Conservation (phyloP, 805 yeast species). For the Ogataea thermomethanolica region DNA sequence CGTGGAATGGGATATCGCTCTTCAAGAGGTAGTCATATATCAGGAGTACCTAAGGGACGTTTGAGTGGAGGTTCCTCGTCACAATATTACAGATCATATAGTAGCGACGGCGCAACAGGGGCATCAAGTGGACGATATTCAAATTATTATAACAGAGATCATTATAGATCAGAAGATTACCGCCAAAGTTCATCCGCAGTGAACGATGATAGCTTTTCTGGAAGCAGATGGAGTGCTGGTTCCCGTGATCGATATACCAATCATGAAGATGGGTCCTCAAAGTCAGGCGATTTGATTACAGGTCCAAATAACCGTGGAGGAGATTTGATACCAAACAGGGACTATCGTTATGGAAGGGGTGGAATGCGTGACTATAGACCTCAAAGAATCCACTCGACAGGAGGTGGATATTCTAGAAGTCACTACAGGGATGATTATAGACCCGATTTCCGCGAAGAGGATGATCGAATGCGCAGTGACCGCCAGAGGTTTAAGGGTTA, state of each 20-base stretch:
- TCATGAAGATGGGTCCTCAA: conserved; percentile 16
- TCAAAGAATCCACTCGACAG: conserved; percentile 4
- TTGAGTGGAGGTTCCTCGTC: conserved; percentile 3
- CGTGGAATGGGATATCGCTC: conserved; percentile 19
- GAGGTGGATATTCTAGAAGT: conserved; percentile 13
- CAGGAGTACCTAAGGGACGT: conserved; percentile 7
- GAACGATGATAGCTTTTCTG: conserved; percentile 10
- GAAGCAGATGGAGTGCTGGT: conserved; percentile 7
- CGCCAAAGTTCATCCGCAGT: conserved; percentile 9
- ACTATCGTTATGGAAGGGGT: conserved; percentile 14
- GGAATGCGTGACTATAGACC: conserved; percentile 18
- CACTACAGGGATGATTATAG: conserved; percentile 15
- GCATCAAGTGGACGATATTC: conserved; percentile 11
- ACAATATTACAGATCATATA: conserved; percentile 18
- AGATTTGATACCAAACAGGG: conserved; percentile 20
- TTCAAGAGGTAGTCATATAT: conserved; percentile 14
- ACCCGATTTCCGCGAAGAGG: conserved; percentile 16
- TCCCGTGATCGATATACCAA: conserved; percentile 13
- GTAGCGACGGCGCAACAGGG: conserved; percentile 15
- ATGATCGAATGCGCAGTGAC: conserved; percentile 8
- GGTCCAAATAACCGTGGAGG: conserved; percentile 23
- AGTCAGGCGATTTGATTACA: conserved; percentile 21
- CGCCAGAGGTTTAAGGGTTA: conserved; percentile 1
- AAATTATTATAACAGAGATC: conserved; percentile 20
- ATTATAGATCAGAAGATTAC: conserved; percentile 14